Base-by-base conservation (phyloP, 2,329 filamentous ascomycete species). In the Pseudogymnoascus sp. region DNA sequence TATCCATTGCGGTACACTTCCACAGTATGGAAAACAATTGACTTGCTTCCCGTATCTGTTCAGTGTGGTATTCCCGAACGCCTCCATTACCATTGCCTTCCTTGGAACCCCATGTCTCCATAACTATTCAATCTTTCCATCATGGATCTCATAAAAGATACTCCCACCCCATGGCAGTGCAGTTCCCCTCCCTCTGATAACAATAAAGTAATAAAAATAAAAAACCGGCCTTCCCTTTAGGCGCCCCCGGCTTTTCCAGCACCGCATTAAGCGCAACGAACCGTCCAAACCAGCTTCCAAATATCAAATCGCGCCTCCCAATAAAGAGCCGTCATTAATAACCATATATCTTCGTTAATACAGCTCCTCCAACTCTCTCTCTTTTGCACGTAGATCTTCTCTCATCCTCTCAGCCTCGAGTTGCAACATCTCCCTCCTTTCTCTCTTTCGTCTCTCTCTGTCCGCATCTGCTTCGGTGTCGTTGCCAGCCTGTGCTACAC, bases 361-460 rank as follows among this genome's bases (percentile, higher is more conserved):
- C 59, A 73, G 59, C 25, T 73, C 71, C 34, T 67, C 69, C 63
- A 73, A 60, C 60, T 73, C 71, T 42, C 67, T 65, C 62, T 73
- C 71, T 61, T 73, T 73, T 1, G 70, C 71, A 16, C 66, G 67
- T 8, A 75, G 61, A 5, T 68, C 70, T 62, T 74, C 72, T 50
- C 73, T 82, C 86, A 95, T 95, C 61, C 81, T 80, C 70, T 93
- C 89, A 0, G 89, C 86, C 73, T 96, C 90, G 23, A 85, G 81
- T 72, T 88, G 83, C 59, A 96, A 76, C 59, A 86, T 82, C 7
- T 83, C 84, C 59, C 88, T 81, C 63, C 86, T 82, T 67, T 89
- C 87, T 3, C 82, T 80, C 68, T 83, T 87, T 6, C 78, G 71
- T 12, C 77, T 78, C 31, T 84, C 83, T 25, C 59, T 60, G 3